These are phyloP conservation scores for Astraeus odoratus DNA, from an alignment of 768 basidiomycete genomes.

Conservation along the genomic window DNA sequence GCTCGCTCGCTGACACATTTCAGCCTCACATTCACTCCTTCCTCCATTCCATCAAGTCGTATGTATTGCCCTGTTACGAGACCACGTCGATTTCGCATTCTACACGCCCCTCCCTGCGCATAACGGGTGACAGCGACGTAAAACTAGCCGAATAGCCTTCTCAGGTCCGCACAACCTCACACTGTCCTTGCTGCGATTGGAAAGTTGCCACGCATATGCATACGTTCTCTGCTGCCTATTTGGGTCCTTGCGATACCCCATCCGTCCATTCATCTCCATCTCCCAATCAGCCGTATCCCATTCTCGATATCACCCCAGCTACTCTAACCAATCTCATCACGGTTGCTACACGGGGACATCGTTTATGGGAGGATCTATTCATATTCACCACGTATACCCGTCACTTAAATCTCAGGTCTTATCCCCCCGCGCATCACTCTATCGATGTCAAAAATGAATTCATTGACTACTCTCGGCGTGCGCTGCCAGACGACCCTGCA, in stretches of 20 bases:
- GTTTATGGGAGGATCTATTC: conserved; percentile 7
- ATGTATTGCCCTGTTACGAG: conserved; percentile 7
- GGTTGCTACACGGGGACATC: conserved; percentile 1
- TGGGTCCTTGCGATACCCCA: conserved; percentile 11
- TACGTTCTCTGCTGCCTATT: conserved; percentile 5
- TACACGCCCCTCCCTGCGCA: conserved; percentile 9
- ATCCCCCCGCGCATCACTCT: conserved; percentile 8
- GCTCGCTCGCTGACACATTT: background rate
- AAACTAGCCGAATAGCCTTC: conserved; percentile 9
- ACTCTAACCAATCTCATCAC: conserved; percentile 11
- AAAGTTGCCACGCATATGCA: conserved; percentile 6
- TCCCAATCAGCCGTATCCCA: conserved; percentile 9
- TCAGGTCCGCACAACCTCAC: conserved; percentile 2
- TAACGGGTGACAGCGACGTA: conserved; percentile 18
- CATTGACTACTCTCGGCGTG: conserved; percentile 16
- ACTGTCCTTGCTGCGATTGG: conserved; percentile 5
- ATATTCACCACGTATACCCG: conserved; percentile 4
- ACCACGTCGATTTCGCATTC: conserved; percentile 5
- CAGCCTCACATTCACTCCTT: conserved; percentile 6
- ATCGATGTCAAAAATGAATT: conserved; percentile 19
- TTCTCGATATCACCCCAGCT: conserved; percentile 19
- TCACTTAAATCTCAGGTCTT: conserved; percentile 4
- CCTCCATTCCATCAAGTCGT: conserved; percentile 9
- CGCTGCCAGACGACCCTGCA: conserved; percentile 8
- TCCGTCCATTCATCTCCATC: conserved; percentile 5